Percentiles rank a stretch among this genome's conserved stretches.
phyloP scores from a whole-genome alignment of 2,329 filamentous ascomycete species.

The Stemphylium vesicarium region DNA sequence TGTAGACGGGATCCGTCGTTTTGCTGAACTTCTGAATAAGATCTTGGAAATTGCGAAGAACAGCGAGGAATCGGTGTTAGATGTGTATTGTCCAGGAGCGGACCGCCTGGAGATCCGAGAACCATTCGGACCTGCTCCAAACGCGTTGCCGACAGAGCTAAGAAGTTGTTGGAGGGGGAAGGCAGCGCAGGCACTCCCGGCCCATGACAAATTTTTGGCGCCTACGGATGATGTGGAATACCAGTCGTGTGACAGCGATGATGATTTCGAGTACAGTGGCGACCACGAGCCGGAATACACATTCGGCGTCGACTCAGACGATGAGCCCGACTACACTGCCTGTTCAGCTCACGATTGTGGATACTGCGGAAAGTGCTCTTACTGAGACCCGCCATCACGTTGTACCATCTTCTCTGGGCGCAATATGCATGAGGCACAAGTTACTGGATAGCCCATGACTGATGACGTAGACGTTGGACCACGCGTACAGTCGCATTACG shows the following conservation, averaged over 20 bases:
- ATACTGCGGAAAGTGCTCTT: constrained; percentile 48
- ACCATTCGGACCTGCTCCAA: constrained; percentile 32
- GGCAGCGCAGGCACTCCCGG: not conserved
- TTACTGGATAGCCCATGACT: too few relatives aligned
- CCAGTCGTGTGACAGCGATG: not conserved
- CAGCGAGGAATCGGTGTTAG: constrained; percentile 31
- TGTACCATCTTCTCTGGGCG: not conserved
- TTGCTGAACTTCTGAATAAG: constrained; percentile 40
- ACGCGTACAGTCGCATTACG: too few relatives aligned
- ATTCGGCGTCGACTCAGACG: constrained; percentile 3
- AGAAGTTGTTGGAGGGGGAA: constrained; percentile 15
- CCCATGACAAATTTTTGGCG: not conserved
- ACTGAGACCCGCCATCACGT: constrained; percentile 10
- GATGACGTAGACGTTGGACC: too few relatives aligned
- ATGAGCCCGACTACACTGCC: constrained; percentile 45
- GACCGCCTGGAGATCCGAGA: constrained; percentile 46
- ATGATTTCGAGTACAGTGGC: not conserved
- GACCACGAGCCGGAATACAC: not conserved
- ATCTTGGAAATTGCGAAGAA: constrained; percentile 37
- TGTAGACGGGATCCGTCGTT: constrained; percentile 29
- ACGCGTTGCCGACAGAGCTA: constrained; percentile 28
- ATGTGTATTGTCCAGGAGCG: constrained; percentile 42
- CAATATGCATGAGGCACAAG: too few relatives aligned
- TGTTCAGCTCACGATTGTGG: constrained; percentile 46
- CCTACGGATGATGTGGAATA: too few relatives aligned